Evolutionary conservation across 192 early-diverging fungal species (phyloP).

Genomic region (Helicostylum pulchrum): DNA sequence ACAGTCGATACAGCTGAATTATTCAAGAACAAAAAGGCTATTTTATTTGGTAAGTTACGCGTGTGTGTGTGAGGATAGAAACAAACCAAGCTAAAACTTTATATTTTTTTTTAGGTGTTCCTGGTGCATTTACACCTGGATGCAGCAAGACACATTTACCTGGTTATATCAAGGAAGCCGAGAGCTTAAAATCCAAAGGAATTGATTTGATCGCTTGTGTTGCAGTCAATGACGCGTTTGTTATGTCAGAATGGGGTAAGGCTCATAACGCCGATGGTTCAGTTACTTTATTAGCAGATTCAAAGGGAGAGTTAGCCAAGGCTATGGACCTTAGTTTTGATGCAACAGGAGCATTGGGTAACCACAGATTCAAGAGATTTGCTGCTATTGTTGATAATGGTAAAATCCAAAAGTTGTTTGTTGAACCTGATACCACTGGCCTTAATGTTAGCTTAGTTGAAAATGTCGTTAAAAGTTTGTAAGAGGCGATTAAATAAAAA

Average conservation of each 20-base stretch:
- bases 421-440: slow-evolving; percentile 54
- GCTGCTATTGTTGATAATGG: slow-evolving; percentile 49
- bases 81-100: too few species aligned
- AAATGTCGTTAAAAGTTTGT: slow-evolving; percentile 42
- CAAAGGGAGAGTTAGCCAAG: slow-evolving; percentile 48
- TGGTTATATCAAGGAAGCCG: slow-evolving; percentile 45
- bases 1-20: slow-evolving; percentile 40
- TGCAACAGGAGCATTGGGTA: slow-evolving; percentile 54
- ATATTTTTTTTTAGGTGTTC: slow-evolving; percentile 30
- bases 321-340: slow-evolving; percentile 55
- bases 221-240: slow-evolving; percentile 54
- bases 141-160: slow-evolving; percentile 60
- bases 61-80: too few species aligned
- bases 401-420: slow-evolving; percentile 23
- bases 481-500: slow-evolving; percentile 8
- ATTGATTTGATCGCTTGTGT: slow-evolving; percentile 56
- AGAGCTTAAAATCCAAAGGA: slow-evolving; percentile 45
- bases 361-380: slow-evolving; percentile 49
- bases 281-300: slow-evolving; percentile 54
- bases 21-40: slow-evolving; percentile 40
- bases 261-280: slow-evolving; percentile 36
- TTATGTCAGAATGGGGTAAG: slow-evolving; percentile 56
- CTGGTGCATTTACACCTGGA: slow-evolving; percentile 67
- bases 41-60: slow-evolving; percentile 25
- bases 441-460: slow-evolving; percentile 45